These are phyloP conservation scores for Xerocomus brunneocitrinus DNA, from an alignment of 768 basidiomycete genomes.

Conservation along the genomic window DNA sequence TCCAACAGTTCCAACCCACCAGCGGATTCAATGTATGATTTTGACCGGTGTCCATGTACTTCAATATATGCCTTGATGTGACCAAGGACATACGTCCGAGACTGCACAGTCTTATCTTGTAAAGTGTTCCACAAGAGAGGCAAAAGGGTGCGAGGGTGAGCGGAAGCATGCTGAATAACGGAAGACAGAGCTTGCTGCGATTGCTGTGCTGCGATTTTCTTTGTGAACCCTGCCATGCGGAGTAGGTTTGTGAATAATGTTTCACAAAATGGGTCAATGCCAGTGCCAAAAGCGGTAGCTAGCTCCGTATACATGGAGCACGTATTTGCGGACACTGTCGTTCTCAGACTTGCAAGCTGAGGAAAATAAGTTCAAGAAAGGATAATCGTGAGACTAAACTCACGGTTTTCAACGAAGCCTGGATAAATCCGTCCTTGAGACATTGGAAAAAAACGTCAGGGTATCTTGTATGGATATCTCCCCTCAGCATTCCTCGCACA, in stretches of 20 bases:
- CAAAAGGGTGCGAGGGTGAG: constrained; percentile 64
- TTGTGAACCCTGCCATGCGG: constrained; percentile 86
- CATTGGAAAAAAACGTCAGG: constrained; percentile 68
- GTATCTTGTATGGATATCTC: constrained; percentile 73
- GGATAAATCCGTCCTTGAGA: constrained; percentile 74
- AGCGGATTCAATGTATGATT: constrained; percentile 59
- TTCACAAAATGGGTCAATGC: constrained; percentile 80
- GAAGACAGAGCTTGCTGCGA: constrained; percentile 68
- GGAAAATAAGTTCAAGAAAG: background rate
- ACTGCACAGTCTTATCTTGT: constrained; percentile 79
- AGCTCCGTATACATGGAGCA: constrained; percentile 77
- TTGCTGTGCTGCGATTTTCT: constrained; percentile 84
- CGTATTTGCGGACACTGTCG: constrained; percentile 80
- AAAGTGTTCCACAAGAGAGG: constrained; percentile 63
- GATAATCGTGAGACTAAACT: constrained; percentile 25
- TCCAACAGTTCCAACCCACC: constrained; percentile 72
- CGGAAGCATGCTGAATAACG: constrained; percentile 67
- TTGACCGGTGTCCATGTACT: constrained; percentile 61
- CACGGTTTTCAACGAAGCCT: constrained; percentile 82
- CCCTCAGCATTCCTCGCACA: constrained; percentile 87
- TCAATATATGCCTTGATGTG: constrained; percentile 79
- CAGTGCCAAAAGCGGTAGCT: constrained; percentile 54
- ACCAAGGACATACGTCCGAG: constrained; percentile 57
- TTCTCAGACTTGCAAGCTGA: constrained; percentile 84
- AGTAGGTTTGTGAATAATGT: constrained; percentile 68